Conservation (phyloP, 371 early-diverging fungal genomes). For the Thermomucor indicae-seudaticae region DNA sequence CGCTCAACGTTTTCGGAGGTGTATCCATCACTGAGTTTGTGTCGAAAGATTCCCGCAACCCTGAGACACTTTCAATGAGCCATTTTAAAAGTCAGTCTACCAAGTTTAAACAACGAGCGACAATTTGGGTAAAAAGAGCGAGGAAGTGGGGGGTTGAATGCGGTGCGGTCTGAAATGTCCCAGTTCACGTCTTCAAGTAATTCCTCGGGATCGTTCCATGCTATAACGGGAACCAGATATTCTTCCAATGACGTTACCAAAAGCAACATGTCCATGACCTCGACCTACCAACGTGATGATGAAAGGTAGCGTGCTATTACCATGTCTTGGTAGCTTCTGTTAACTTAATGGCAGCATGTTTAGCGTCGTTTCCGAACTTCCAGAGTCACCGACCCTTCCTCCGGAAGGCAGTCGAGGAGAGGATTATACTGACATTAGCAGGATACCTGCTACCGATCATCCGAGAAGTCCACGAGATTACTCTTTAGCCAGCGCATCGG, state of each 20-base stretch:
- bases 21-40: not conserved
- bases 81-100: too few species aligned
- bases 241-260: not conserved
- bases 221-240: slow-evolving; percentile 1
- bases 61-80: too few species aligned
- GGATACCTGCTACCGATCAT: not conserved
- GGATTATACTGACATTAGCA: slow-evolving; percentile 7
- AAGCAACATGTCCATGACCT: slow-evolving; percentile 3
- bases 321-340: not conserved
- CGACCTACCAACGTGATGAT: slow-evolving; percentile 9
- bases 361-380: slow-evolving; percentile 17
- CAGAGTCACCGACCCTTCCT: slow-evolving; percentile 39
- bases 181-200: slow-evolving; percentile 9
- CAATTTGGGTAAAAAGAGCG: too few species aligned
- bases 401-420: slow-evolving; percentile 18
- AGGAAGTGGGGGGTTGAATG: too few species aligned
- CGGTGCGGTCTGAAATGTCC: too few species aligned
- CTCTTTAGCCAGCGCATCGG: not conserved
- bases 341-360: not conserved
- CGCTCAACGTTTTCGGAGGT: not conserved
- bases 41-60: too few species aligned
- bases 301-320: slow-evolving; percentile 5
- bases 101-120: too few species aligned
- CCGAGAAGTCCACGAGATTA: not conserved
- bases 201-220: slow-evolving; percentile 7